Conservation (phyloP, 2,329 filamentous ascomycete genomes). For the Coniella vitis region DNA sequence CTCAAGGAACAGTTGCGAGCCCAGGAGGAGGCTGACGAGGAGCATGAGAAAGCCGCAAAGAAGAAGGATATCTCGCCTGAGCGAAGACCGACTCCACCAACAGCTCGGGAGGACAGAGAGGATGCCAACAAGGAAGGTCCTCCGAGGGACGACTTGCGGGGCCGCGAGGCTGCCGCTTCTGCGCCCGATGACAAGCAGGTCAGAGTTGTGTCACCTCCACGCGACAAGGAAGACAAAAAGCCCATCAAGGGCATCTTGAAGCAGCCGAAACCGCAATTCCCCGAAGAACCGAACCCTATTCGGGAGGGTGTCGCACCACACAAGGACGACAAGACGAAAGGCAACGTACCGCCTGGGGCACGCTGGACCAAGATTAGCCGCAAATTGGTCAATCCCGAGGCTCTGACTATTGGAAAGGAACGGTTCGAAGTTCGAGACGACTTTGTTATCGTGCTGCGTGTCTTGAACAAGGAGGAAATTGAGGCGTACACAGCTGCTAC, state of each 20-base stretch:
- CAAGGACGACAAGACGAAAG: slow-evolving; percentile 71
- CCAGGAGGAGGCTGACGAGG: slow-evolving; percentile 28
- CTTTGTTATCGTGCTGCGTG: slow-evolving; percentile 86
- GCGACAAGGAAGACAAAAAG: slow-evolving; percentile 57
- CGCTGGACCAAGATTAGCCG: slow-evolving; percentile 92
- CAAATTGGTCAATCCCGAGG: slow-evolving; percentile 81
- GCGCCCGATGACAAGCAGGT: slow-evolving; percentile 40
- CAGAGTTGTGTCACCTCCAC: slow-evolving; percentile 69
- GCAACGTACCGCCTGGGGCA: slow-evolving; percentile 69
- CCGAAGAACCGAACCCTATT: slow-evolving; percentile 75
- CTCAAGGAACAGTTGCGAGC: slow-evolving; percentile 45
- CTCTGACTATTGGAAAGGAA: slow-evolving; percentile 79
- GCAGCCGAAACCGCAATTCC: slow-evolving; percentile 73
- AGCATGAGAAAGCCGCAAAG: slow-evolving; percentile 14
- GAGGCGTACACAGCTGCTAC: slow-evolving; percentile 79
- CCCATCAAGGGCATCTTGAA: slow-evolving; percentile 81
- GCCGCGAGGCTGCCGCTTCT: slow-evolving; percentile 33
- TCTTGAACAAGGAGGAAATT: slow-evolving; percentile 83
- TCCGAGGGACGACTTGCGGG: slow-evolving; percentile 29
- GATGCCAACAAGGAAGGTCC: not conserved
- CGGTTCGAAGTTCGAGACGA: slow-evolving; percentile 88
- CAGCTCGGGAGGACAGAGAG: slow-evolving; percentile 2
- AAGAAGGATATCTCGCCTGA: slow-evolving; percentile 22
- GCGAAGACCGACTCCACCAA: slow-evolving; percentile 6
- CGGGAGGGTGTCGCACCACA: slow-evolving; percentile 90